A percentile compares a stretch with the other conserved stretches of the same genome.
phyloP scores from a whole-genome alignment of 805 yeast species.

The Hanseniaspora hatyaiensis region DNA sequence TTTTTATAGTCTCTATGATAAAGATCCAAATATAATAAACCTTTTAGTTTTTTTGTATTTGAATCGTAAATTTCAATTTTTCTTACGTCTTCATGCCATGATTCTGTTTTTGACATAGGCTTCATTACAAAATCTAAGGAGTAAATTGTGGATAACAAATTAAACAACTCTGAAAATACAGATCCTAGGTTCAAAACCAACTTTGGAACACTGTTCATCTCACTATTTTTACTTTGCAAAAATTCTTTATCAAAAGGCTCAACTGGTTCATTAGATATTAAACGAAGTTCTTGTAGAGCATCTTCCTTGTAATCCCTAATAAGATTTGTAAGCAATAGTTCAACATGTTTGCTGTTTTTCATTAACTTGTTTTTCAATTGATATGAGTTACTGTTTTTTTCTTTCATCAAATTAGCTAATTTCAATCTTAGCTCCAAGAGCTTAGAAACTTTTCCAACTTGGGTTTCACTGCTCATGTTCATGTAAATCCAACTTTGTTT shows the following conservation, averaged over 20 bases:
- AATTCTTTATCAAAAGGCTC: conserved; percentile 91
- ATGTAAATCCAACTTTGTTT: conserved; percentile 61
- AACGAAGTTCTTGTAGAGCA: conserved; percentile 48
- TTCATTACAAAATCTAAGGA: conserved; percentile 58
- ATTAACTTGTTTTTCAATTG: conserved; percentile 88
- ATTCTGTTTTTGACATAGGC: conserved; percentile 54
- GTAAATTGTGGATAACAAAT: conserved; percentile 57
- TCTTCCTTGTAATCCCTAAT: conserved; percentile 40
- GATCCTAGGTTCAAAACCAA: conserved; percentile 43
- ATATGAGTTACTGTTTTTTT: conserved; percentile 59
- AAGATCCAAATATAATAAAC: conserved; percentile 77
- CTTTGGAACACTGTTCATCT: conserved; percentile 17
- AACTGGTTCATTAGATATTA: conserved; percentile 30
- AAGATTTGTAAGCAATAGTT: conserved; percentile 51
- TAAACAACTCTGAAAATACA: conserved; percentile 70
- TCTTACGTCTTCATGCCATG: conserved; percentile 81
- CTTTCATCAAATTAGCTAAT: conserved; percentile 64
- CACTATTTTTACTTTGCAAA: conserved; percentile 26
- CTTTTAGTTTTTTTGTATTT: conserved; percentile 49
- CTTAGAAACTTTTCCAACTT: conserved; percentile 46
- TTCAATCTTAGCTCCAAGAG: conserved; percentile 56
- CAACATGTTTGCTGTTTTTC: conserved; percentile 61
- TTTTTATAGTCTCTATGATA: conserved; percentile 67
- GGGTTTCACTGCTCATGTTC: conserved; percentile 53
- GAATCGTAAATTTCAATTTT: conserved; percentile 61